These are phyloP conservation scores for Chrysosporium queenslandicum DNA, from an alignment of 2,329 filamentous ascomycete genomes.

Conservation along the genomic window DNA sequence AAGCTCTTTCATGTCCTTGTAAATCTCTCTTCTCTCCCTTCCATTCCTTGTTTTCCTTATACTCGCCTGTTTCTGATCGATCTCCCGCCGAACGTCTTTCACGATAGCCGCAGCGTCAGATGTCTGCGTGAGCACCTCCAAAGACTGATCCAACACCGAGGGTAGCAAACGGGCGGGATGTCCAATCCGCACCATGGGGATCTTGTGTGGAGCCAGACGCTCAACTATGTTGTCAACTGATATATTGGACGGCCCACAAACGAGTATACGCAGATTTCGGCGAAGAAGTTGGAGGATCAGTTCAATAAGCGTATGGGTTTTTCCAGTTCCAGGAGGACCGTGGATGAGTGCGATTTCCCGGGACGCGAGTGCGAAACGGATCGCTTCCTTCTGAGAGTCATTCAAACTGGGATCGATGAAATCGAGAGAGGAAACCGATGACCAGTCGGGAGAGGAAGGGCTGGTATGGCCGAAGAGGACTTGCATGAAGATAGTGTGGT, in stretches of 20 bases:
- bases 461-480: slow-evolving; percentile 52
- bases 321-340: slow-evolving; percentile 89
- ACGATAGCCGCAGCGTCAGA: slow-evolving; percentile 86
- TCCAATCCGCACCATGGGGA: slow-evolving; percentile 79
- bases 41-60: slow-evolving; percentile 79
- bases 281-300: slow-evolving; percentile 83
- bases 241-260: slow-evolving; percentile 96
- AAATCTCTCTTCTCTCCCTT: slow-evolving; percentile 69
- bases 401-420: slow-evolving; percentile 51
- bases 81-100: slow-evolving; percentile 78
- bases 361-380: slow-evolving; percentile 72
- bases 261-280: slow-evolving; percentile 62
- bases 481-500: slow-evolving; percentile 49
- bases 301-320: slow-evolving; percentile 93
- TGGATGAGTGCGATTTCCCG: slow-evolving; percentile 82
- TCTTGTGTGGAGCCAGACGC: slow-evolving; percentile 69
- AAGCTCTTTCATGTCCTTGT: slow-evolving; percentile 72
- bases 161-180: slow-evolving; percentile 86
- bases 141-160: slow-evolving; percentile 75
- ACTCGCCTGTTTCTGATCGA: slow-evolving; percentile 81
- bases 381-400: slow-evolving; percentile 52
- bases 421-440: slow-evolving; percentile 38
- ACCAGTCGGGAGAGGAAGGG: slow-evolving; percentile 43
- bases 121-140: slow-evolving; percentile 82
- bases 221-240: slow-evolving; percentile 98